Percentiles rank a stretch among this genome's conserved stretches.
These are phyloP conservation scores for Mediolabrus comicus DNA, from an alignment of 108 stramenopile species.

Conservation along the genomic window DNA sequence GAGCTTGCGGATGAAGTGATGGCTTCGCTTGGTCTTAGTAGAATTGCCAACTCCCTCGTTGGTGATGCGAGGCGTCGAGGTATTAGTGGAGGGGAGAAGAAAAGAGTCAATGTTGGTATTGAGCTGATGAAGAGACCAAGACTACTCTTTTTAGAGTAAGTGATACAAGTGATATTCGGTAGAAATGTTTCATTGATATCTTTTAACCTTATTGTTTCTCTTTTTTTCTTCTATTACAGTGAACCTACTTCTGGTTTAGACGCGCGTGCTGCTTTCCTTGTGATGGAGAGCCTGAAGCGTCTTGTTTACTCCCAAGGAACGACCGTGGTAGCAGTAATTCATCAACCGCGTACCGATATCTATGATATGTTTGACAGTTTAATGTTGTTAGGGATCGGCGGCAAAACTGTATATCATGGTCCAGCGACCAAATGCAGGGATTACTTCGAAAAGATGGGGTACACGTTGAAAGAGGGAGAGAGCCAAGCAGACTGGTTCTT, in stretches of 20 bases:
- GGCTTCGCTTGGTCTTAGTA: conserved; percentile 60
- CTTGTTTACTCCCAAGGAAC: conserved; percentile 54
- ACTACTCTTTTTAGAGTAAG: conserved; percentile 56
- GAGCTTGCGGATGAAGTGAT: conserved; percentile 58
- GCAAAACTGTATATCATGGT: conserved; percentile 64
- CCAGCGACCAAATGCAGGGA: not conserved
- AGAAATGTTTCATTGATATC: too few species aligned
- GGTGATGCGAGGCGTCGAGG: conserved; percentile 63
- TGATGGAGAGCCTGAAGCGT: conserved; percentile 44
- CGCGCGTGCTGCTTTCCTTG: conserved; percentile 61
- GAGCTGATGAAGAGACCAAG: conserved; percentile 61
- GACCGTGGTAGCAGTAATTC: conserved; percentile 64
- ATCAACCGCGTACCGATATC: conserved; percentile 57
- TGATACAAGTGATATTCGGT: too few species aligned
- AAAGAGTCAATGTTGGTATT: conserved; percentile 68
- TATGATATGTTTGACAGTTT: conserved; percentile 54
- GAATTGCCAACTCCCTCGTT: conserved; percentile 59
- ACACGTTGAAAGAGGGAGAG: not conserved
- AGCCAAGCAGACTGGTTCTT: conserved; percentile 12
- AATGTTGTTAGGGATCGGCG: conserved; percentile 59
- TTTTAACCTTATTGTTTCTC: too few species aligned
- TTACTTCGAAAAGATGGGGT: conserved; percentile 7
- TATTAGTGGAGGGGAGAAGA: conserved; percentile 61
- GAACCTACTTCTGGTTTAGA: conserved; percentile 73
- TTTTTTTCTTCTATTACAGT: too few species aligned